phyloP scores from a whole-genome alignment of 345 rosid genomes.

The Psidium guajava region DNA sequence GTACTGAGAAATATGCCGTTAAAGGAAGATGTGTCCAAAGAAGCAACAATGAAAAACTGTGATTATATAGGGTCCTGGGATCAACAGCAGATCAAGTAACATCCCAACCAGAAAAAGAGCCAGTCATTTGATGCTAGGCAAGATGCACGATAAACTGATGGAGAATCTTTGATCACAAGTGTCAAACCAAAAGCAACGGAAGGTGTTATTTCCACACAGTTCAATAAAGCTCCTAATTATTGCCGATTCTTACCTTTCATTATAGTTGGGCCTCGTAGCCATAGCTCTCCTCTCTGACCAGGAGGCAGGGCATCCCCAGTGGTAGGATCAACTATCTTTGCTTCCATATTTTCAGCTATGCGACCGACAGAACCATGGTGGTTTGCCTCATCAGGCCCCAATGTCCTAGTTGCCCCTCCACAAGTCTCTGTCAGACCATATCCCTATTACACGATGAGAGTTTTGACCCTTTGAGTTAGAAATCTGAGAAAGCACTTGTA shows the following conservation, averaged over 20 bases:
- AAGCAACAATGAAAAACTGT: background rate
- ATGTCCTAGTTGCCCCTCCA: slow-evolving; percentile 42
- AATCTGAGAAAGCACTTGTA: background rate
- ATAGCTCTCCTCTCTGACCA: slow-evolving; percentile 74
- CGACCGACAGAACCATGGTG: slow-evolving; percentile 67
- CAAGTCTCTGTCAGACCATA: slow-evolving; percentile 88
- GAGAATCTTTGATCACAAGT: background rate
- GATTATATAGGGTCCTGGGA: background rate
- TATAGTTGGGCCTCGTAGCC: slow-evolving; percentile 71
- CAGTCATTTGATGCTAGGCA: background rate
- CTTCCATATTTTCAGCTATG: slow-evolving; percentile 53
- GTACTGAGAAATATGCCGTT: background rate
- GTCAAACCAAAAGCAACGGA: background rate
- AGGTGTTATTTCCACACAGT: background rate
- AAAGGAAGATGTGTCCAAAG: background rate
- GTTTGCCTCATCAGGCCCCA: slow-evolving; percentile 41
- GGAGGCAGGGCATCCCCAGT: slow-evolving; percentile 64
- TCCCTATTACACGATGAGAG: slow-evolving; percentile 32
- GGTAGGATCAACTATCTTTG: slow-evolving; percentile 70
- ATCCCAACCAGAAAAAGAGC: background rate
- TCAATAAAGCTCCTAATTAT: background rate
- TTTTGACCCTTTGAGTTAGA: background rate
- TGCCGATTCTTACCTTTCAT: slow-evolving; percentile 51
- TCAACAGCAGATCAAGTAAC: background rate
- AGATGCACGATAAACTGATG: background rate